Conservation (phyloP, 2,329 filamentous ascomycete genomes). For the Knoxdaviesia capensis region DNA sequence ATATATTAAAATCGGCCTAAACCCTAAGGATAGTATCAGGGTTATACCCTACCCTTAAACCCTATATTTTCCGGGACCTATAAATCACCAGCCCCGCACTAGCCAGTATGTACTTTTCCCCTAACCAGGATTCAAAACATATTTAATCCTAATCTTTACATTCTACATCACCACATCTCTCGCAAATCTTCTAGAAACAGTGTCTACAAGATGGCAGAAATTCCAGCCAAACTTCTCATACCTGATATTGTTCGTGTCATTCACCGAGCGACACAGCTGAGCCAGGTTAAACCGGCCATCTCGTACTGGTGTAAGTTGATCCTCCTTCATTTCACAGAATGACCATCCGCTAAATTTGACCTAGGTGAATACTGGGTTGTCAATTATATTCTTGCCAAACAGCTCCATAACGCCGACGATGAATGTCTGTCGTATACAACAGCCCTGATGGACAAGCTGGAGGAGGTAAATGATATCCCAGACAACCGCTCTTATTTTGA, state of each 20-base stretch:
- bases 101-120: too few species aligned
- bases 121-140: too few species aligned
- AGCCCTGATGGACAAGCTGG: conserved; percentile 75
- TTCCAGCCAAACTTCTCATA: conserved; percentile 55
- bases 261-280: conserved; percentile 64
- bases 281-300: conserved; percentile 67
- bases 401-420: conserved; percentile 58
- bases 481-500: too few species aligned
- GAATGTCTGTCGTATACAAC: conserved; percentile 69
- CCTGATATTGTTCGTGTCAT: conserved; percentile 74
- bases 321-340: conserved; percentile 1
- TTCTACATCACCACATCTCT: too few species aligned
- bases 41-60: too few species aligned
- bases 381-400: conserved; percentile 69
- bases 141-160: too few species aligned
- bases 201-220: conserved; percentile 11
- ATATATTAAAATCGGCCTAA: too few species aligned
- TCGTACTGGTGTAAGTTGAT: conserved; percentile 74
- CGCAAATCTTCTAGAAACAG: too few species aligned
- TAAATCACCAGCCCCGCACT: too few species aligned
- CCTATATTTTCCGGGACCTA: too few species aligned
- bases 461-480: conserved; percentile 32
- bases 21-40: too few species aligned
- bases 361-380: conserved; percentile 80
- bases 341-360: background rate